Evolutionary conservation across 192 early-diverging fungal genomes (phyloP).

Genomic region (Coemansia sp.): DNA sequence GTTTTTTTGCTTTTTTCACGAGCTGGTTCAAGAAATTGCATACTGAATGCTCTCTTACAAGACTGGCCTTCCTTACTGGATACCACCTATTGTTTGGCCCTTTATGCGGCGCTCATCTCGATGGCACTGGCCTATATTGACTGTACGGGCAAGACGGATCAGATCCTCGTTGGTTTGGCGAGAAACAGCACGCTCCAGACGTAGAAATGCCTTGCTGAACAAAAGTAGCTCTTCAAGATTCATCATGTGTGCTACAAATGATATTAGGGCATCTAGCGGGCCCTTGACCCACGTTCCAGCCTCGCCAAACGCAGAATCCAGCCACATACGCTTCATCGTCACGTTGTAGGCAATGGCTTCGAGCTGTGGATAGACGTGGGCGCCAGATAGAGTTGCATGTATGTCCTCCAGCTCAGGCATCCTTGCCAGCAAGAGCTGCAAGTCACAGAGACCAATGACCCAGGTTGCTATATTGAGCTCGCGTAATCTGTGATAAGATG

Average conservation of each 20-base stretch:
- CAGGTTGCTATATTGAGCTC: conserved; percentile 18
- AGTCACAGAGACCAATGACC: conserved; percentile 5
- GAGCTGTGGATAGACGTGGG: neutral
- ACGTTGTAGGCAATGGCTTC: conserved; percentile 17
- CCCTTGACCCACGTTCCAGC: conserved; percentile 2
- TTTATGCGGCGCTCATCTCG: neutral
- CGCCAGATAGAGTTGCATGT: conserved; percentile 5
- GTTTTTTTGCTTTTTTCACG: neutral
- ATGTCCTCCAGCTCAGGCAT: conserved; percentile 14
- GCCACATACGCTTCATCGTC: conserved; percentile 17
- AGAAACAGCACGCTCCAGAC: conserved; percentile 5
- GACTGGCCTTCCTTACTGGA: too few species aligned
- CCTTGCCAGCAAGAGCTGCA: conserved; percentile 12
- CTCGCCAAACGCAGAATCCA: conserved; percentile 1
- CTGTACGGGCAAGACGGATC: neutral
- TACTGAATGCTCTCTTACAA: too few species aligned
- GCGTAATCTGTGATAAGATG: neutral
- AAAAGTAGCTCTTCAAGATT: conserved; percentile 19
- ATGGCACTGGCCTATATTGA: conserved; percentile 20
- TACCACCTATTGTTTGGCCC: neutral
- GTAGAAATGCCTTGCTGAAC: conserved; percentile 12
- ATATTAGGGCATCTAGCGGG: conserved; percentile 11
- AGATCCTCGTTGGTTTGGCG: conserved; percentile 9
- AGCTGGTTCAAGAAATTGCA: too few species aligned
- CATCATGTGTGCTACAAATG: conserved; percentile 12